Conservation (phyloP, 1,284 basidiomycete species). For the Termitomyces sp. region DNA sequence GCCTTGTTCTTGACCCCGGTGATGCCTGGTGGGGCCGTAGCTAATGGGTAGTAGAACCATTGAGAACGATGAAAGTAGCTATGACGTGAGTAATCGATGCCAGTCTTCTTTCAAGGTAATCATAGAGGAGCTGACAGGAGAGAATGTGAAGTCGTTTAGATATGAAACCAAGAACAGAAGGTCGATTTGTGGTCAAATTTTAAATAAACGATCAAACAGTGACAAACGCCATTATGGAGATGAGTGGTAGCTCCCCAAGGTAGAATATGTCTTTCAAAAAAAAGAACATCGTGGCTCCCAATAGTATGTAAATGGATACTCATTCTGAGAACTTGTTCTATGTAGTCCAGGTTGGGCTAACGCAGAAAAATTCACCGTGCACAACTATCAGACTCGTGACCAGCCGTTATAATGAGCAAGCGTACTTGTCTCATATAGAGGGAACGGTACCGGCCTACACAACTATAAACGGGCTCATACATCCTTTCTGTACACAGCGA, state of each 20-base stretch:
- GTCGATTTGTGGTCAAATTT: not conserved
- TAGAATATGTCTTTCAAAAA: not conserved
- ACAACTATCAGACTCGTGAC: too few relatives aligned
- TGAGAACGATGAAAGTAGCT: slow-evolving; percentile 23
- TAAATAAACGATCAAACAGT: slow-evolving; percentile 11
- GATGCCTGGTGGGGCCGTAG: slow-evolving; percentile 16
- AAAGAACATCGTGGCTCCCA: too few relatives aligned
- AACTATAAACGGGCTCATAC: not conserved
- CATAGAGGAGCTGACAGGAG: slow-evolving; percentile 15
- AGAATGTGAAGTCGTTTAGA: not conserved
- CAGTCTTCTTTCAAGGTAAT: slow-evolving; percentile 20
- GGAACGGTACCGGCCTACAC: too few relatives aligned
- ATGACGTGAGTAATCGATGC: slow-evolving; percentile 26
- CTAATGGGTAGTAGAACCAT: slow-evolving; percentile 24
- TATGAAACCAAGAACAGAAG: not conserved
- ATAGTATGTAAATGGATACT: not conserved
- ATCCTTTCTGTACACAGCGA: not conserved
- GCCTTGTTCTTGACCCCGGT: too few relatives aligned
- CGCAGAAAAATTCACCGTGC: not conserved
- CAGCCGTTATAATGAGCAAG: too few relatives aligned
- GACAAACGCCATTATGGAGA: too few relatives aligned
- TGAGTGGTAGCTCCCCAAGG: too few relatives aligned
- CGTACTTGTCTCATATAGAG: too few relatives aligned
- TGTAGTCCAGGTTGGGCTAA: not conserved
- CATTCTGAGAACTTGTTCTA: not conserved